A percentile compares a stretch with the other conserved stretches of the same genome.
phyloP scores from a whole-genome alignment of 108 stramenopile genomes.

The Nitzschia sp. region DNA sequence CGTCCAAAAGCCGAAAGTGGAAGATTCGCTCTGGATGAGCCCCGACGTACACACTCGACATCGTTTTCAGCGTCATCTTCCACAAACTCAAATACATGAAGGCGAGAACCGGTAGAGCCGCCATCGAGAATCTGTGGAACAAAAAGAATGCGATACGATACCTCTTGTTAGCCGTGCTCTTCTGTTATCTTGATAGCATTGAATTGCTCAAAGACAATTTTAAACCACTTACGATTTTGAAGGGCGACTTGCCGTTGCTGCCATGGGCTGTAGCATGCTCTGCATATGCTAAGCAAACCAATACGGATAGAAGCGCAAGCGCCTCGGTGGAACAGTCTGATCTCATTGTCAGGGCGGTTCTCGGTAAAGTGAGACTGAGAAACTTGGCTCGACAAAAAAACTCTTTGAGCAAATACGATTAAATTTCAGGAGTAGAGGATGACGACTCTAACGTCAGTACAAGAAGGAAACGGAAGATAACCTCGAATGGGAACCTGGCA shows the following conservation, averaged over 20 bases:
- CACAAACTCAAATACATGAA: conserved; percentile 84
- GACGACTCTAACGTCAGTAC: no score
- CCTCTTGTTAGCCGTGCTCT: no score
- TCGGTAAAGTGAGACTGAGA: no score
- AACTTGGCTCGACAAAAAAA: no score
- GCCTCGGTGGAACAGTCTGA: background rate
- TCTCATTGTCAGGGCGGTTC: conserved; percentile 5
- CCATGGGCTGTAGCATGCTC: background rate
- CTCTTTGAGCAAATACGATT: no score
- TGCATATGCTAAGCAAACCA: conserved; percentile 1
- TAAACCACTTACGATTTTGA: conserved; percentile 46
- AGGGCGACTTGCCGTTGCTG: conserved; percentile 14
- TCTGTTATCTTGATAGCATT: no score
- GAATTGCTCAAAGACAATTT: no score
- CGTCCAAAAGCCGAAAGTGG: conserved; percentile 78
- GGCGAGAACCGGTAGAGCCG: conserved; percentile 85
- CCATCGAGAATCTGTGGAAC: conserved; percentile 74
- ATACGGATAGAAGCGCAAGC: conserved; percentile 10
- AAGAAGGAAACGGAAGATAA: no score
- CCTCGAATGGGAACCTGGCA: no score
- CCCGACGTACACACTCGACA: conserved; percentile 60
- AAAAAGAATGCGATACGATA: no score
- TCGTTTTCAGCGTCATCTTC: conserved; percentile 22
- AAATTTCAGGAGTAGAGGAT: no score
- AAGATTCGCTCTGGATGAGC: conserved; percentile 69